phyloP scores from a whole-genome alignment of 2,329 filamentous ascomycete species.

The Botrytis paeoniae region DNA sequence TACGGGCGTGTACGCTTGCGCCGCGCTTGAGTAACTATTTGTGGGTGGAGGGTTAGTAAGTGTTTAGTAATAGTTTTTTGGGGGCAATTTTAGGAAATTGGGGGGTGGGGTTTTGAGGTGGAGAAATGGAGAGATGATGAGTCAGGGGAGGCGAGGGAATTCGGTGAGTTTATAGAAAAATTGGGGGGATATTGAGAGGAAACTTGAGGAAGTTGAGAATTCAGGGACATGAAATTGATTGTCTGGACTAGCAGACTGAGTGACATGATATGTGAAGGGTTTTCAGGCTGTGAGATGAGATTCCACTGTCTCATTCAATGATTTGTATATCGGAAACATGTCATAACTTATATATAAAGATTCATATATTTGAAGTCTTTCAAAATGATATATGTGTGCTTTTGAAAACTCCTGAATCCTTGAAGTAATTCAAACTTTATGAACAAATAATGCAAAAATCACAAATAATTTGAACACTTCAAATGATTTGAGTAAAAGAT shows the following conservation, averaged over 20 bases:
- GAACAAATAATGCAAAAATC: not conserved
- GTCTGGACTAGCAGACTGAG: not conserved
- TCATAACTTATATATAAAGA: not conserved
- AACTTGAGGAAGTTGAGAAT: rapidly evolving
- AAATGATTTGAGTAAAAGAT: not conserved
- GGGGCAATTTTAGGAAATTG: not conserved
- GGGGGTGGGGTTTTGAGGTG: not conserved
- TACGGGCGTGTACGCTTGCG: conserved; percentile 65
- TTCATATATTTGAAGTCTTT: not conserved
- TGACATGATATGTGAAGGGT: not conserved
- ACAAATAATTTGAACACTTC: not conserved
- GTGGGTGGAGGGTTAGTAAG: not conserved
- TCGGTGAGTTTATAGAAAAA: rapidly evolving
- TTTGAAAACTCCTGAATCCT: not conserved
- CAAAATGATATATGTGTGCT: not conserved
- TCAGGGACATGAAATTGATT: not conserved
- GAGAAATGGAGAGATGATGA: too few species aligned
- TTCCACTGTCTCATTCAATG: not conserved
- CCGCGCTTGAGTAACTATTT: conserved; percentile 49
- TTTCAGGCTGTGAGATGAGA: not conserved
- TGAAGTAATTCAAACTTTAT: not conserved
- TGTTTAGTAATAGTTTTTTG: not conserved
- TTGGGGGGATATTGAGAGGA: not conserved
- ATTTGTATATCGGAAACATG: not conserved
- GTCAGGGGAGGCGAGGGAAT: rapidly evolving